Percentiles rank a stretch among this genome's conserved stretches.
These are phyloP conservation scores for Clavispora carvajalis DNA, from an alignment of 805 yeast genomes.

Conservation along the genomic window DNA sequence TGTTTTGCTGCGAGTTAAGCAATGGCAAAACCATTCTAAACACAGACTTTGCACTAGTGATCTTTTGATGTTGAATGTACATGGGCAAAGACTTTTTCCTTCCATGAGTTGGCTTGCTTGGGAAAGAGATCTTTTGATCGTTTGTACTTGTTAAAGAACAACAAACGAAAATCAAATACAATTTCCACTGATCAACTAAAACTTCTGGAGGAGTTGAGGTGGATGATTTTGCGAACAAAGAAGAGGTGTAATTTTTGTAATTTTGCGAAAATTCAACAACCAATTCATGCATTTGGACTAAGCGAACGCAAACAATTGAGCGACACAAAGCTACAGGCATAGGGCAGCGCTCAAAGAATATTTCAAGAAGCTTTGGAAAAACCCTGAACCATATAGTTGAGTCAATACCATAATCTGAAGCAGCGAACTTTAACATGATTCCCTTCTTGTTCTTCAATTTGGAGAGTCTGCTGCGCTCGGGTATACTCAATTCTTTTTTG, in stretches of 20 bases:
- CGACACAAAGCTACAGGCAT: conserved; percentile 92
- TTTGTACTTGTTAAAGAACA: conserved; percentile 84
- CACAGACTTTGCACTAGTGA: conserved; percentile 86
- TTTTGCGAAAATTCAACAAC: conserved; percentile 53
- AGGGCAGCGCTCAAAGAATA: conserved; percentile 78
- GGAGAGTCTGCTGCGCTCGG: conserved; percentile 69
- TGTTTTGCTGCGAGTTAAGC: conserved; percentile 60
- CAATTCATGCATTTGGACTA: conserved; percentile 79
- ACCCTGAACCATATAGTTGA: conserved; percentile 93
- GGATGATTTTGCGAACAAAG: conserved; percentile 28
- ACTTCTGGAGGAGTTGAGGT: conserved; percentile 54
- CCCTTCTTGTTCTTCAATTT: conserved; percentile 63
- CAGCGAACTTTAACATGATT: conserved; percentile 72
- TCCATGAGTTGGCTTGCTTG: conserved; percentile 49
- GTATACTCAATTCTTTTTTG: conserved; percentile 53
- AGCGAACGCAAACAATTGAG: conserved; percentile 79
- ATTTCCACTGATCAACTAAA: conserved; percentile 80
- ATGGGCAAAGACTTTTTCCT: conserved; percentile 75
- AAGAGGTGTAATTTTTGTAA: conserved; percentile 29
- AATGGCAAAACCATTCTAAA: conserved; percentile 85
- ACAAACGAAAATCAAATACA: conserved; percentile 86
- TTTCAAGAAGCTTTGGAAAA: conserved; percentile 68
- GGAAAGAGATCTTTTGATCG: conserved; percentile 66
- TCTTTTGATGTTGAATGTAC: conserved; percentile 83
- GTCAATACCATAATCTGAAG: conserved; percentile 91